A percentile compares a stretch with the other conserved stretches of the same genome.
These are phyloP conservation scores for Phytopythium boreale DNA, from an alignment of 352 stramenopile species.

Conservation along the genomic window DNA sequence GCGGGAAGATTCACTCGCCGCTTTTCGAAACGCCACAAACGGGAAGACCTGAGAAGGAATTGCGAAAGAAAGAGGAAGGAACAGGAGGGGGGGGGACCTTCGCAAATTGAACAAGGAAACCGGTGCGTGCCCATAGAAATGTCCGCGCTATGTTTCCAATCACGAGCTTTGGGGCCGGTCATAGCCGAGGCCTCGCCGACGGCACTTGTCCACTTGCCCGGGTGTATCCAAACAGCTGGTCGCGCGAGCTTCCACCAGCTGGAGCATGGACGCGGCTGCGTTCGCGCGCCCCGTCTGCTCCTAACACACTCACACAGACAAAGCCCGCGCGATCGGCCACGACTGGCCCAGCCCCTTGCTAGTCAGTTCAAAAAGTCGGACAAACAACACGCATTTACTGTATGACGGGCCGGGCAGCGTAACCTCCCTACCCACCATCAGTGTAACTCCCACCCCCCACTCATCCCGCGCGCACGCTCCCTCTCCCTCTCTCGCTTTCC, in stretches of 20 bases:
- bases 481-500: not conserved
- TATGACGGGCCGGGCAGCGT: no score
- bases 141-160: not conserved
- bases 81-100: not conserved
- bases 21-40: not conserved
- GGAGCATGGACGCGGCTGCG: not conserved
- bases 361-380: constrained; percentile 10
- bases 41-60: not conserved
- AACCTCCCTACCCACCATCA: not conserved
- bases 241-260: constrained; percentile 7
- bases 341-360: not conserved
- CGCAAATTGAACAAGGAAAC: not conserved
- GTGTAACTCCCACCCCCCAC: not conserved
- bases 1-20: not conserved
- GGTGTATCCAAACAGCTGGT: constrained; percentile 10
- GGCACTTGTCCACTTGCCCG: not conserved
- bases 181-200: not conserved
- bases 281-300: not conserved
- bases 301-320: not conserved
- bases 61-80: not conserved
- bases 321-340: constrained; percentile 3
- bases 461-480: no score
- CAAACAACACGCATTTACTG: constrained; percentile 2
- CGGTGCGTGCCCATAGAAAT: not conserved
- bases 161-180: not conserved